Evolutionary conservation across 2,329 filamentous ascomycete species (phyloP).

Genomic region (Coniella lustricola): DNA sequence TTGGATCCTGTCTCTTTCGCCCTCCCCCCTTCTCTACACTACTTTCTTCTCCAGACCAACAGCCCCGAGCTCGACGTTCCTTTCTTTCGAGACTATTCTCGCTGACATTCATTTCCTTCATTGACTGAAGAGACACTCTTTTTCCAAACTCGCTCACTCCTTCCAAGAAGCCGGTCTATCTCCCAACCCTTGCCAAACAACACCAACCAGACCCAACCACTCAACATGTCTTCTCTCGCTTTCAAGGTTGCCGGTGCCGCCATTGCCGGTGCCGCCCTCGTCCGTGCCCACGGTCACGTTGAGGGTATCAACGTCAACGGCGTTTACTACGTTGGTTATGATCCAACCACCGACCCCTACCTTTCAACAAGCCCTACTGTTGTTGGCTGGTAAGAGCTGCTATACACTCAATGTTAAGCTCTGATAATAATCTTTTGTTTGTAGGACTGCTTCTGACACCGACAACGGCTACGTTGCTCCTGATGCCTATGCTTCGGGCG

Average conservation of each 20-base stretch:
- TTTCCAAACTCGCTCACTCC: not conserved
- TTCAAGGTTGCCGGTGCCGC: constrained; percentile 3
- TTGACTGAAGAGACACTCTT: constrained; percentile 14
- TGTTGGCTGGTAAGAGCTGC: constrained; percentile 13
- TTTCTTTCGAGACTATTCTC: constrained; percentile 3
- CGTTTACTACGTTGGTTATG: constrained; percentile 22
- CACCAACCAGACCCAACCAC: not conserved
- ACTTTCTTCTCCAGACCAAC: not conserved
- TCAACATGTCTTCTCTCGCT: constrained; percentile 9
- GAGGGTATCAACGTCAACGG: constrained; percentile 24
- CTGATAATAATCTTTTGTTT: no score
- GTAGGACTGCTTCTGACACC: constrained; percentile 11
- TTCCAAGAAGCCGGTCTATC: constrained; percentile 11
- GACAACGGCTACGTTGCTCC: constrained; percentile 34
- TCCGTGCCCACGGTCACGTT: constrained; percentile 26
- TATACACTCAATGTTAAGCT: no score
- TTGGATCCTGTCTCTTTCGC: not conserved
- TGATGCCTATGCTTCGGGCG: constrained; percentile 23
- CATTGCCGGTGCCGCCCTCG: constrained; percentile 18
- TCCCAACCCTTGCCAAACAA: not conserved
- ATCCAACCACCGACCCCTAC: constrained; percentile 21
- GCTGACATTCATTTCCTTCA: constrained; percentile 15
- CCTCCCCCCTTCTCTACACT: not conserved
- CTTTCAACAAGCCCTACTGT: no score
- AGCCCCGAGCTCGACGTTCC: not conserved